Conservation (phyloP, 2,329 filamentous ascomycete species). For the Seiridium unicorne region DNA sequence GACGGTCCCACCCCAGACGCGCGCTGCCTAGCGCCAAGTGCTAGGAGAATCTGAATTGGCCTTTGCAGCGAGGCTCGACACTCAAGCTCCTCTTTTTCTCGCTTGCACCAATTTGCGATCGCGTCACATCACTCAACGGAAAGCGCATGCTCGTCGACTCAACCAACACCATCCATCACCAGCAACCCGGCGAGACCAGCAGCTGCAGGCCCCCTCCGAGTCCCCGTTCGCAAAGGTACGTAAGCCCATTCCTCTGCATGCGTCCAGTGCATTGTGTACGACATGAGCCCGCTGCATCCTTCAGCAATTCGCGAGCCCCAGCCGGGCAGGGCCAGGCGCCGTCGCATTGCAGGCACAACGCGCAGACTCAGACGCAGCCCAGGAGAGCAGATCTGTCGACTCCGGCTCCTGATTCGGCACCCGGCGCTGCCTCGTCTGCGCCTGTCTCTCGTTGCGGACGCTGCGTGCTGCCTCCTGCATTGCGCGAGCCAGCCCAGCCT, state of each 20-base stretch:
- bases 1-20: no score
- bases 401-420: conserved; percentile 7
- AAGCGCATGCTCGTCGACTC: neutral
- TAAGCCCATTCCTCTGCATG: neutral
- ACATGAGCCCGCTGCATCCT: neutral
- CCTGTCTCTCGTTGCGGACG: conserved; percentile 3
- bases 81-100: neutral
- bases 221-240: neutral
- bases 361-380: conserved; percentile 5
- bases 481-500: neutral
- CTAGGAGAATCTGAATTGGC: neutral
- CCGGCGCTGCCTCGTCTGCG: neutral
- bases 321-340: neutral
- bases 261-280: neutral
- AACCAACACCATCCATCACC: neutral
- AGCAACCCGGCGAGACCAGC: neutral
- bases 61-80: neutral
- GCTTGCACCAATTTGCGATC: conserved; percentile 4
- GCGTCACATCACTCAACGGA: neutral
- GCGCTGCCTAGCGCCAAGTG: neutral
- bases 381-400: neutral
- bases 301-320: neutral
- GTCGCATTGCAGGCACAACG: conserved; percentile 7
- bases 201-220: neutral
- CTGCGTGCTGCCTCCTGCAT: conserved; percentile 4